Conservation (phyloP, 306 rosid species). For the Quercus glauca region DNA sequence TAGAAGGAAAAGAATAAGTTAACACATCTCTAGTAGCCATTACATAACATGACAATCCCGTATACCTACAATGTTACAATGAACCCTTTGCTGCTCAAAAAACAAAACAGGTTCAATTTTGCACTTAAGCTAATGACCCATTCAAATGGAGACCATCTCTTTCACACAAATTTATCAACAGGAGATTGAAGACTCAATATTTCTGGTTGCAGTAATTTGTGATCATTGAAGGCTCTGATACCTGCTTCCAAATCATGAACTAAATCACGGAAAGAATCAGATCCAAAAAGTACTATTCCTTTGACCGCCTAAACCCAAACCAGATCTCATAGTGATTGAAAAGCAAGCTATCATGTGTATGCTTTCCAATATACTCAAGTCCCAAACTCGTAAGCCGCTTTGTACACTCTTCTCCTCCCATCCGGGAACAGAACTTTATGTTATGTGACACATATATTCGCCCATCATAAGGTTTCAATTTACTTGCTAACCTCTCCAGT, state of each 20-base stretch:
- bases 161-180: conserved; percentile 13
- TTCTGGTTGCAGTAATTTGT: not conserved
- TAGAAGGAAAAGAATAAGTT: not conserved
- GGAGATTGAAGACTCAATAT: conserved; percentile 13
- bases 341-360: conserved; percentile 82
- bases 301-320: conserved; percentile 70
- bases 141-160: not conserved
- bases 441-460: conserved; percentile 86
- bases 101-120: conserved; percentile 23
- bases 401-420: conserved; percentile 83
- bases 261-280: not conserved
- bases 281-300: conserved; percentile 29
- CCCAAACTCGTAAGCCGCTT: conserved; percentile 65
- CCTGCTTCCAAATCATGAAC: conserved; percentile 9
- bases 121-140: conserved; percentile 21
- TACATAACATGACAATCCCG: not conserved
- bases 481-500: conserved; percentile 63
- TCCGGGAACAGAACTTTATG: conserved; percentile 75
- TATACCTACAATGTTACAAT: not conserved
- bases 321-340: conserved; percentile 92
- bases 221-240: conserved; percentile 18
- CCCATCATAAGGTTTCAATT: conserved; percentile 65
- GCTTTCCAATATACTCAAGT: conserved; percentile 75
- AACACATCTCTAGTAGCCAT: not conserved
- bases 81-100: not conserved